Base-by-base conservation (phyloP, 2,329 filamentous ascomycete genomes). In the Sclerotiophoma versabilis region DNA sequence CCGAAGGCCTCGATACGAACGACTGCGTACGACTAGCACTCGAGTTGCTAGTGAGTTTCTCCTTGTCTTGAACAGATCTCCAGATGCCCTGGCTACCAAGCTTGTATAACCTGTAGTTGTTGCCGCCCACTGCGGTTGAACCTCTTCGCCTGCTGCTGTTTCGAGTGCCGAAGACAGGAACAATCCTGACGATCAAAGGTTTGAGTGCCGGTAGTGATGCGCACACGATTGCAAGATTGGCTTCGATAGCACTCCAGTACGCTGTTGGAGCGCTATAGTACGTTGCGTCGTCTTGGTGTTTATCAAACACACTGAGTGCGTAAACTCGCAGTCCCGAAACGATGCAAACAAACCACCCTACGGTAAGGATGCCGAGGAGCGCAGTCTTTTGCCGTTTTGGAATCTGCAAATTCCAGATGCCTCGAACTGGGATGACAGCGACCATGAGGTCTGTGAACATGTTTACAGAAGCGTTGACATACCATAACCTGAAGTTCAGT, bases 281-380 rank as follows among this genome's bases (percentile, higher is more conserved):
- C 9, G 62, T 63, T 4, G 20, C 30, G 38, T 73, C 69, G 6
- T 64, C 50, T 2, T 34, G 44, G 27, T 71, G 57, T 14, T 49
- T 15, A 4, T 36, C 41, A 1, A 69, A 42, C 0, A 46, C 26
- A 12, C 56, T 46, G n/a, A 73, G 50, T 7, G 62, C 43, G 44
- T 60, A 45, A 2, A 73, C 59, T 10, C 70, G 67, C 2, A 72
- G 44, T n/a, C 69, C 44, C 3, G 71, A 71, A 12, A 74, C 65
- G 12, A 71, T 53, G 32, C 69, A 73, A 4, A 71, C 68, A 39
- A 72, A 68, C 66, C 68, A 70, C 34, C 69, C 69, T n/a, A 72
- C 59, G 3, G 65, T 67, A 1, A 72, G 54, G 23, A 70, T 64
- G 5, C 39, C 32, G 9, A 70, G 27, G 1, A 71, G 49, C 3